Conservation (phyloP, 2,329 filamentous ascomycete species). For the Fusarium sp. region DNA sequence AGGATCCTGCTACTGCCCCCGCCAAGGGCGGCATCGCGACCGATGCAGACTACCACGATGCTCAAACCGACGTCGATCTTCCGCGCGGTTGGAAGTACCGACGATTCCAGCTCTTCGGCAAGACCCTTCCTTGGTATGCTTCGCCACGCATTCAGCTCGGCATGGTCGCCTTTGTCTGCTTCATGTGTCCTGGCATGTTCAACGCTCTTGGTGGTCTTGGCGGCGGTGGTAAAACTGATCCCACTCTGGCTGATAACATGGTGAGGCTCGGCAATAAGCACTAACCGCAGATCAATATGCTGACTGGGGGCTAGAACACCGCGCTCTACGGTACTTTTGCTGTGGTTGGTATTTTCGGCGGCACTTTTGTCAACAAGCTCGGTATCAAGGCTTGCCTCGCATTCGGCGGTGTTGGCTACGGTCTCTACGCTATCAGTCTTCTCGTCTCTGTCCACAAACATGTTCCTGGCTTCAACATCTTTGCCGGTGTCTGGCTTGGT, state of each 20-base stretch:
- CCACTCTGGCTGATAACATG: conserved; percentile 55
- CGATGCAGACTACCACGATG: conserved; percentile 25
- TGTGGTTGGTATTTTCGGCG: conserved; percentile 74
- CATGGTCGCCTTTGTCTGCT: conserved; percentile 67
- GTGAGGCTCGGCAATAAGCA: conserved; percentile 12
- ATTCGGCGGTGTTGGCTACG: conserved; percentile 80
- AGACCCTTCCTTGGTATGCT: conserved; percentile 67
- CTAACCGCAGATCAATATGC: not conserved
- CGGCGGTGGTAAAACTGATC: conserved; percentile 64
- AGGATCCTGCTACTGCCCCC: conserved; percentile 7
- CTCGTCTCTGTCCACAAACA: conserved; percentile 75
- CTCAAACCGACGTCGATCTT: conserved; percentile 12
- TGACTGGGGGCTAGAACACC: conserved; percentile 51
- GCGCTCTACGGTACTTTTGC: conserved; percentile 78
- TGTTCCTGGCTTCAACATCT: conserved; percentile 59
- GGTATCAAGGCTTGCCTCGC: conserved; percentile 74
- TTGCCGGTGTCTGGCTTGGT: conserved; percentile 80
- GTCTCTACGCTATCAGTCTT: conserved; percentile 74
- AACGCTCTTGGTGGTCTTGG: conserved; percentile 74
- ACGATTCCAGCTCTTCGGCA: conserved; percentile 34
- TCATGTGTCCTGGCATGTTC: conserved; percentile 79
- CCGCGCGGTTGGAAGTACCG: conserved; percentile 43
- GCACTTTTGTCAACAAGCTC: conserved; percentile 79
- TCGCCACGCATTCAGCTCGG: conserved; percentile 77
- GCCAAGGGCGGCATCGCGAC: conserved; percentile 12